These are phyloP conservation scores for Candida bentonensis DNA, from an alignment of 805 yeast species.

Conservation along the genomic window DNA sequence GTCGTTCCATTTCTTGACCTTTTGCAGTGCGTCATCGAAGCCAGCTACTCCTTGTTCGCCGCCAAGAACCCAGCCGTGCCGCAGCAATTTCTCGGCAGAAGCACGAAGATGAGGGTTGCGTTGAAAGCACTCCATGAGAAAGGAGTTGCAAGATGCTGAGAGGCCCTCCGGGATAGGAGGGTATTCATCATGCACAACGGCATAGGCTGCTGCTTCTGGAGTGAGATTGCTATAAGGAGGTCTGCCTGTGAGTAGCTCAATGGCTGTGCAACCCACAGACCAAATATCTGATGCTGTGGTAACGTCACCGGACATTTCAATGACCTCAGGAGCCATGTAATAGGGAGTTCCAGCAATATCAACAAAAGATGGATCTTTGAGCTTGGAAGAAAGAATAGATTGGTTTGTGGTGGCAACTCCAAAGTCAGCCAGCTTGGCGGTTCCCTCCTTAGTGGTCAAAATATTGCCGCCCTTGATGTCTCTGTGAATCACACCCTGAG, in stretches of 20 bases:
- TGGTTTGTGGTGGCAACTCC: conserved; percentile 46
- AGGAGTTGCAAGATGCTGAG: conserved; percentile 34
- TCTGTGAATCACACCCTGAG: conserved; percentile 63
- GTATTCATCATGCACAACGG: conserved; percentile 61
- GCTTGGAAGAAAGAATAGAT: conserved; percentile 10
- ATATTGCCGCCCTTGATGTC: conserved; percentile 71
- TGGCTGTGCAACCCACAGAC: conserved; percentile 91
- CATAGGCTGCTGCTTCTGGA: conserved; percentile 70
- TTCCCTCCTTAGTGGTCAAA: conserved; percentile 43
- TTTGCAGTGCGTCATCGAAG: background rate
- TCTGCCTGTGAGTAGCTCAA: conserved; percentile 70
- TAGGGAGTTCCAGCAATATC: conserved; percentile 72
- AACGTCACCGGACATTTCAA: conserved; percentile 61
- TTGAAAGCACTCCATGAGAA: conserved; percentile 54
- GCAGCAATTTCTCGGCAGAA: conserved; percentile 38
- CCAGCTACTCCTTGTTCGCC: background rate
- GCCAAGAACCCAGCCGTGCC: conserved; percentile 47
- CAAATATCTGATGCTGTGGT: conserved; percentile 70
- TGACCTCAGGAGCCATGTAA: conserved; percentile 98
- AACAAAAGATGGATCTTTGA: conserved; percentile 1
- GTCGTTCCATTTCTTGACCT: background rate
- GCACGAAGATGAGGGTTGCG: conserved; percentile 49
- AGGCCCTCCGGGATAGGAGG: conserved; percentile 49
- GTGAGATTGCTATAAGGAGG: conserved; percentile 77
- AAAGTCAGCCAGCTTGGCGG: conserved; percentile 61